A percentile compares a stretch with the other conserved stretches of the same genome.
phyloP scores from a whole-genome alignment of 257 asterid genomes.

The Echites panduratus region DNA sequence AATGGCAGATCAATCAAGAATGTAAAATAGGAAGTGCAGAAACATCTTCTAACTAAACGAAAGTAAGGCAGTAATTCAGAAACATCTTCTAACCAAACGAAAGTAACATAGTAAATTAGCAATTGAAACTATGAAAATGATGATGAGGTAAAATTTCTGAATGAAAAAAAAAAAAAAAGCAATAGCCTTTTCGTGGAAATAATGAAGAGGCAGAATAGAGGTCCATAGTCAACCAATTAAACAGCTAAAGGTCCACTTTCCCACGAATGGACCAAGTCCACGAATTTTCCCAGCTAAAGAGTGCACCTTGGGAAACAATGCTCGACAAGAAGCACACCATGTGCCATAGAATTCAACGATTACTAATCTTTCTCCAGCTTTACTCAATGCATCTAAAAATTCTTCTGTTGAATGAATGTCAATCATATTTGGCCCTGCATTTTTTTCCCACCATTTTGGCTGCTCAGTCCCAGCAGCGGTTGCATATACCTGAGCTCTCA shows the following conservation, averaged over 20 bases:
- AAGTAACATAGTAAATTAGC: neutral
- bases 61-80: neutral
- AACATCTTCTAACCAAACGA: neutral
- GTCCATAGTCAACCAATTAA: neutral
- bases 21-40: neutral
- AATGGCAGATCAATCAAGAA: conserved; percentile 5
- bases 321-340: conserved; percentile 57
- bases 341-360: conserved; percentile 44
- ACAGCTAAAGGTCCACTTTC: too few relatives aligned
- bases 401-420: conserved; percentile 40
- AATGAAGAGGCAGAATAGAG: neutral
- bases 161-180: neutral
- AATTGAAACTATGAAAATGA: neutral
- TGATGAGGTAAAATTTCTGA: neutral
- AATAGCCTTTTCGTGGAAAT: neutral
- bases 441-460: conserved; percentile 53
- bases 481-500: conserved; percentile 28
- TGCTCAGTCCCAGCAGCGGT: conserved; percentile 31
- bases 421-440: conserved; percentile 37
- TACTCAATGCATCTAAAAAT: conserved; percentile 36
- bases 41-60: neutral
- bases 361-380: conserved; percentile 40
- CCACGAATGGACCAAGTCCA: too few relatives aligned
- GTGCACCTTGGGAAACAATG: conserved; percentile 40
- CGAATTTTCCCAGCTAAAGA: conserved; percentile 8